Base-by-base conservation (phyloP, 2,329 filamentous ascomycete species). In the Penicillium sp. region DNA sequence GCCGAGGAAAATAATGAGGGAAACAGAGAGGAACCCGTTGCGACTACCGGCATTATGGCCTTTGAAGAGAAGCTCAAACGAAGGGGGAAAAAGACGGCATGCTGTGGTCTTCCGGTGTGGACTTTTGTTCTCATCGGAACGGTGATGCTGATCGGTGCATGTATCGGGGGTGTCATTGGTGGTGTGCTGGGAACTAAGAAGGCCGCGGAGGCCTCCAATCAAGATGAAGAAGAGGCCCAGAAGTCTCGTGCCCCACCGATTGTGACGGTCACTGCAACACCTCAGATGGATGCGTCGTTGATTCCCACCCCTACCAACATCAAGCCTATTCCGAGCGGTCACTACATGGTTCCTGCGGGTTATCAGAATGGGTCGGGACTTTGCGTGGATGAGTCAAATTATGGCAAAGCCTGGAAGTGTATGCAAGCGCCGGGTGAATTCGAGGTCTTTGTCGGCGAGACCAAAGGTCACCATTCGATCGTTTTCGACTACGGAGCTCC, bases 91-190 rank as follows among this genome's bases (percentile, higher is more conserved):
- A 69, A 66, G 50, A 68, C 64, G 38, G 68, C 69, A 29, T 76
- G 74, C 54, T 80, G 75, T 59, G 78, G 78, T 29, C 53, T 81
- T 9, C 78, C 78, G 0, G 61, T 81, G 40, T 79, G 77, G 67
- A 71, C 73, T 2, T 58, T 80, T n/a, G 66, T 75, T 22, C 60
- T 79, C 5, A 59, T 78, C 8, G 65, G 70, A 3, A 64, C 76
- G 8, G 59, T 77, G 2, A 63, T 81, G 46, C 55, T 79, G 12
- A 63, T 80, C 12, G 75, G 75, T 35, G 72, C 73, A 28, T 70
- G 77, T 25, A 69, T 80, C 36, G 79, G 78, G 43, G 78, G 76
- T 46, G 74, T 77, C 5, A 75, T 81, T 58, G 79, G 79, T 4
- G 77, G 77, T 31, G 68, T 80, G 19, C 61, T 80, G 43, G 75